phyloP scores from a whole-genome alignment of 345 rosid genomes.

The Hevea brasiliensis region DNA sequence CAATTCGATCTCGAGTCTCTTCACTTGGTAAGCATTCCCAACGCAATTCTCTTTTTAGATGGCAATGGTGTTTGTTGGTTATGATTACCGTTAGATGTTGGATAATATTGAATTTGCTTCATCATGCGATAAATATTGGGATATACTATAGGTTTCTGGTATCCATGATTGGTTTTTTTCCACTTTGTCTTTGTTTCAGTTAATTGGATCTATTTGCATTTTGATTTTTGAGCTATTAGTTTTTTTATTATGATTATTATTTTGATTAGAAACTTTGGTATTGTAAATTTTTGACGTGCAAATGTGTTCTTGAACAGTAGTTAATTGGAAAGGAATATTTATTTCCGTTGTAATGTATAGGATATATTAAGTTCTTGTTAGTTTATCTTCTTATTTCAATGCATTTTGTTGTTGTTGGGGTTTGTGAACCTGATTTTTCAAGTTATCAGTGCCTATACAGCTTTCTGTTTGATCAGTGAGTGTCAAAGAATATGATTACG shows the following conservation, averaged over 20 bases:
- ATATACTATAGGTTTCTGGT: not conserved
- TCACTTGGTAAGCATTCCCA: slow-evolving; percentile 58
- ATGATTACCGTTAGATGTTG: not conserved
- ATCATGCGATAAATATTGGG: not conserved
- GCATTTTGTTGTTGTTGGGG: not conserved
- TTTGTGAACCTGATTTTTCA: not conserved
- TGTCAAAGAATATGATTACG: not conserved
- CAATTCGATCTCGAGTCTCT: slow-evolving; percentile 60
- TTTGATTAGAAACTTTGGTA: no score
- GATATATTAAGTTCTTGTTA: not conserved
- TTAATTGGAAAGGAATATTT: not conserved
- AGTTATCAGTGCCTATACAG: no score
- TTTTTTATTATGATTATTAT: not conserved
- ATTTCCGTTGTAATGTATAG: not conserved
- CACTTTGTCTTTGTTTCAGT: not conserved
- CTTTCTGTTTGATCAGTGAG: not conserved
- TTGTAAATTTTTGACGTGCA: no score
- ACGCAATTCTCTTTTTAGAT: slow-evolving; percentile 5
- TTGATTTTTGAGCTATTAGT: not conserved
- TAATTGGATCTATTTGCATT: not conserved
- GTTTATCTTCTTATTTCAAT: not conserved
- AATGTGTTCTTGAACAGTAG: not conserved
- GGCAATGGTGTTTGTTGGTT: not conserved
- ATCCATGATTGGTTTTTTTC: not conserved
- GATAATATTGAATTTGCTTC: not conserved